phyloP scores from a whole-genome alignment of 805 yeast species.

The Sugiyamaella lignohabitans region DNA sequence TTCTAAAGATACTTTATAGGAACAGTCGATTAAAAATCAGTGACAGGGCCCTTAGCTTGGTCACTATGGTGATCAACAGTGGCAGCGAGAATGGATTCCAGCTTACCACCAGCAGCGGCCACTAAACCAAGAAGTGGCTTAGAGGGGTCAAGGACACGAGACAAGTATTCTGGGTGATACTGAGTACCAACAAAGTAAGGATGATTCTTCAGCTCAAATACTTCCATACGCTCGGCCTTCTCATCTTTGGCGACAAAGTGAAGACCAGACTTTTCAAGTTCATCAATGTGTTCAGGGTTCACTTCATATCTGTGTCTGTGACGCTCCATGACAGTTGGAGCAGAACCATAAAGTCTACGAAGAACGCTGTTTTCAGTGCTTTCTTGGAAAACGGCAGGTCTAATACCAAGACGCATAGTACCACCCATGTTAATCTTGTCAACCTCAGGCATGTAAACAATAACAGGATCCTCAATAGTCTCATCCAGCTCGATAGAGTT shows the following conservation, averaged over 20 bases:
- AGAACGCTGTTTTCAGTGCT: conserved; percentile 63
- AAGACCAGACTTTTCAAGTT: conserved; percentile 73
- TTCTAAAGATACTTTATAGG: too few relatives aligned
- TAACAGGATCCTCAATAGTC: conserved; percentile 61
- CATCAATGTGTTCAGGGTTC: conserved; percentile 71
- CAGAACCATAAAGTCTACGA: conserved; percentile 71
- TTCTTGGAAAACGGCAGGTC: conserved; percentile 75
- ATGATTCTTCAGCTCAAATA: conserved; percentile 77
- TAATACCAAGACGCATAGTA: conserved; percentile 95
- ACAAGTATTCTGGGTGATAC: conserved; percentile 96
- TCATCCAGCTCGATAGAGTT: conserved; percentile 75
- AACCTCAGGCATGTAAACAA: conserved; percentile 97
- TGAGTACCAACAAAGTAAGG: conserved; percentile 93
- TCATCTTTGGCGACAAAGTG: conserved; percentile 93
- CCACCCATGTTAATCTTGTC: conserved; percentile 96
- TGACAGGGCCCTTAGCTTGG: neutral
- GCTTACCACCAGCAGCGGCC: conserved; percentile 85
- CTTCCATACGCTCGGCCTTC: conserved; percentile 85
- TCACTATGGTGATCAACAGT: neutral
- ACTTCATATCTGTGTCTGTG: conserved; percentile 98
- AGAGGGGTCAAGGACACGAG: conserved; percentile 95
- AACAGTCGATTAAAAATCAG: neutral
- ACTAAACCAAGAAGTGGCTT: conserved; percentile 93
- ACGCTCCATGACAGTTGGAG: conserved; percentile 71
- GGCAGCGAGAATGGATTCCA: conserved; percentile 51